Evolutionary conservation across 2,329 filamentous ascomycete genomes (phyloP).

Genomic region (Hypoxylon sp.): DNA sequence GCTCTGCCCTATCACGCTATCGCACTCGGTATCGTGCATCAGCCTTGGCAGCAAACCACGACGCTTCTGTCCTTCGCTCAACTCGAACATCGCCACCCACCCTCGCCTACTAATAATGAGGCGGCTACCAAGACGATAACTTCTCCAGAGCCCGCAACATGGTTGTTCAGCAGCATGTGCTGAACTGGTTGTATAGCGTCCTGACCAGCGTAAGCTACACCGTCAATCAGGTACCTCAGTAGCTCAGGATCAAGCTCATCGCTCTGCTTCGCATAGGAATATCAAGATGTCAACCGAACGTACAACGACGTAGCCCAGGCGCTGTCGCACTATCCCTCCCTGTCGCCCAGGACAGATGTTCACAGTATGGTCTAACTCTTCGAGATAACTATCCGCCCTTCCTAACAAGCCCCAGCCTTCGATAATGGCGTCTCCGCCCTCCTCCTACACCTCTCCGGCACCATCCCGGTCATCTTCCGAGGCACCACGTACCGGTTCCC

Average conservation of each 20-base stretch:
- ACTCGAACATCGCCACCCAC: conserved; percentile 5
- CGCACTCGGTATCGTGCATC: conserved; percentile 4
- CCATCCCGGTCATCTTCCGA: conserved; percentile 88
- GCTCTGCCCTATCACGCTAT: too few relatives aligned
- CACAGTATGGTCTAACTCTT: conserved; percentile 71
- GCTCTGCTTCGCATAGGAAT: conserved; percentile 69
- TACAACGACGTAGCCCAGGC: conserved; percentile 90
- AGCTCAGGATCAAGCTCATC: neutral
- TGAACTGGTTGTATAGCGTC: conserved; percentile 96
- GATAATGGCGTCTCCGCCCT: conserved; percentile 87
- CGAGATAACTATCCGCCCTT: conserved; percentile 14
- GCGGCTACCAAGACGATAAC: conserved; percentile 31
- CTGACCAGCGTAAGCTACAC: conserved; percentile 70
- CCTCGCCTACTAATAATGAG: conserved; percentile 33
- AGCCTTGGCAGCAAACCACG: neutral
- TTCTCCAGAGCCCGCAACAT: conserved; percentile 50
- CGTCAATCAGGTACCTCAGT: neutral
- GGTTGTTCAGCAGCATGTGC: conserved; percentile 85
- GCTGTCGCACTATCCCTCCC: conserved; percentile 78
- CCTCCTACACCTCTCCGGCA: conserved; percentile 85
- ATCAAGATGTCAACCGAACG: conserved; percentile 88
- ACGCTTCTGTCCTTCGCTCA: neutral
- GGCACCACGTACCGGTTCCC: conserved; percentile 91
- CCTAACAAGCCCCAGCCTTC: conserved; percentile 68
- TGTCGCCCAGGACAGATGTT: conserved; percentile 89